Evolutionary conservation across 2,329 filamentous ascomycete genomes (phyloP).

Genomic region (Talaromyces sp.): DNA sequence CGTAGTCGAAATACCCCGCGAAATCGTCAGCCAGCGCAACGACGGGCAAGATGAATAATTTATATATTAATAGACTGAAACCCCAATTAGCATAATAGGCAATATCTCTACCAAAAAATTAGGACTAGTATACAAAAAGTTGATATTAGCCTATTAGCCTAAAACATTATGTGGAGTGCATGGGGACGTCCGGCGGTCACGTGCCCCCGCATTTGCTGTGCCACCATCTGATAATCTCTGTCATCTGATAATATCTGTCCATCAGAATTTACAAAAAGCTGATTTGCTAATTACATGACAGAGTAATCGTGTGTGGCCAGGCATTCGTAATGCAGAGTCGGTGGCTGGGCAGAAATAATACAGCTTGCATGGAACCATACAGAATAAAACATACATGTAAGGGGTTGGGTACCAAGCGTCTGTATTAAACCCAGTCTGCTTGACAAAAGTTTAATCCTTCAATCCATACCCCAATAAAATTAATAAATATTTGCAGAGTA

Average conservation of each 20-base stretch:
- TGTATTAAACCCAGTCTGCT: too few species aligned
- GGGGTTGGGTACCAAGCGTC: too few species aligned
- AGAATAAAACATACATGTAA: too few species aligned
- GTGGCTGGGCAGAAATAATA: too few species aligned
- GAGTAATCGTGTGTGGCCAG: too few species aligned
- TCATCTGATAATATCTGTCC: too few species aligned
- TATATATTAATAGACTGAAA: background rate
- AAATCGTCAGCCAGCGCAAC: background rate
- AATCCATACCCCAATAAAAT: background rate
- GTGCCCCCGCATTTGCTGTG: background rate
- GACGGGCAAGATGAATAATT: background rate
- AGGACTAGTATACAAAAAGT: background rate
- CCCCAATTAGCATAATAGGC: background rate
- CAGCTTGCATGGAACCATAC: too few species aligned
- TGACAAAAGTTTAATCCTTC: too few species aligned
- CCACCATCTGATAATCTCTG: background rate
- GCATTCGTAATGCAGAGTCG: too few species aligned
- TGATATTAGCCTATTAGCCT: background rate
- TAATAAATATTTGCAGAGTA: too few species aligned
- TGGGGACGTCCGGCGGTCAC: background rate
- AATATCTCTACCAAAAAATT: background rate
- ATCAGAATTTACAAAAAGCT: too few species aligned
- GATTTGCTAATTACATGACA: too few species aligned
- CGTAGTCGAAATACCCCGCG: background rate
- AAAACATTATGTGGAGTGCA: background rate